Evolutionary conservation across 768 basidiomycete genomes (phyloP).

Genomic region (Suillus spraguei): DNA sequence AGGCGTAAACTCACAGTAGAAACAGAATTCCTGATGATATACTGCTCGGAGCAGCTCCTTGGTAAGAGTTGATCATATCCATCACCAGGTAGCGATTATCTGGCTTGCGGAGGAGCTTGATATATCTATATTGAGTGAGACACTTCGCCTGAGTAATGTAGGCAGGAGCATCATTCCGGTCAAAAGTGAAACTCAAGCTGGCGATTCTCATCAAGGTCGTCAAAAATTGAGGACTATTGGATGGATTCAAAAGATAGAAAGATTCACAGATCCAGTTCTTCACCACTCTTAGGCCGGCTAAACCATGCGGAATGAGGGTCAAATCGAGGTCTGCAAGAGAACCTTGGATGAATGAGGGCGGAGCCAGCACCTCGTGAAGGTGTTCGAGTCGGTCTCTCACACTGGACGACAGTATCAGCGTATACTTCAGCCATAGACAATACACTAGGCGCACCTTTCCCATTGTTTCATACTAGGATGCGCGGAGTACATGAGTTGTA

Average conservation of each 20-base stretch:
- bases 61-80: conserved; percentile 34
- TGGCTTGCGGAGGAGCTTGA: conserved; percentile 14
- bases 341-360: conserved; percentile 50
- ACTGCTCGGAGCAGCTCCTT: conserved; percentile 28
- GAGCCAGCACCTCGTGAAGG: conserved; percentile 52
- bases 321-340: conserved; percentile 38
- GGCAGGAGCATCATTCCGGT: conserved; percentile 32
- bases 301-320: conserved; percentile 41
- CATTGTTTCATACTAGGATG: conserved; percentile 4
- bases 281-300: conserved; percentile 37
- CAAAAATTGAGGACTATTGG: conserved; percentile 33
- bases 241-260: conserved; percentile 35
- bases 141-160: conserved; percentile 39
- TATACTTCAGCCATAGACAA: neutral
- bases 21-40: conserved; percentile 38
- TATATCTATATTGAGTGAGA: neutral
- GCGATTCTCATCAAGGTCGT: conserved; percentile 42
- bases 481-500: conserved; percentile 34
- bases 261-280: conserved; percentile 48
- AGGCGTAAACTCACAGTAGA: neutral
- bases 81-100: conserved; percentile 30
- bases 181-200: conserved; percentile 41
- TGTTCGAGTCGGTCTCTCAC: conserved; percentile 41
- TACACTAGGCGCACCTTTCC: conserved; percentile 11
- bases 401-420: neutral